Percentiles rank a stretch among this genome's conserved stretches.
phyloP scores from a whole-genome alignment of 345 rosid genomes.

The Zanthoxylum bungeanum region DNA sequence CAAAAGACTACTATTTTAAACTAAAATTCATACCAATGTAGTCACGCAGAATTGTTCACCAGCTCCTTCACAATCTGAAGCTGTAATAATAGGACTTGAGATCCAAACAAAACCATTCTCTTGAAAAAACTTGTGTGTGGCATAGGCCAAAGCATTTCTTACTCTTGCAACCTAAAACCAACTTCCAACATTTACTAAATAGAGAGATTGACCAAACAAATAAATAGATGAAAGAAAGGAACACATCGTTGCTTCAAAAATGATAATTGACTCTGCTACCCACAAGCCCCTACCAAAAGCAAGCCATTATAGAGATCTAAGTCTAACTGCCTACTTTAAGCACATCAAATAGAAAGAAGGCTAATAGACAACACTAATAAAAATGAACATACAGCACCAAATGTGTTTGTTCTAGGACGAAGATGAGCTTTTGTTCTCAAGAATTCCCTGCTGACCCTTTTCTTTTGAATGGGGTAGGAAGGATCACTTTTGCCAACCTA shows the following conservation, averaged over 20 bases:
- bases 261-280: background rate
- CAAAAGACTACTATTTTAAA: constrained; percentile 12
- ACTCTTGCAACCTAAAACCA: constrained; percentile 80
- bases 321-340: background rate
- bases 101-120: constrained; percentile 96
- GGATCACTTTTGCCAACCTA: constrained; percentile 93
- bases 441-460: constrained; percentile 86
- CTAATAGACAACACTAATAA: background rate
- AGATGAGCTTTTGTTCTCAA: constrained; percentile 97
- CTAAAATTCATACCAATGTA: constrained; percentile 66
- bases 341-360: background rate
- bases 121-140: constrained; percentile 93
- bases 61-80: constrained; percentile 98
- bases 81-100: constrained; percentile 93
- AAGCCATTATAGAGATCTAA: background rate
- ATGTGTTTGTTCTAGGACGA: constrained; percentile 94
- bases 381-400: constrained; percentile 71
- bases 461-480: constrained; percentile 94
- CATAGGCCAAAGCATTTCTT: constrained; percentile 90
- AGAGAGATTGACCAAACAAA: background rate
- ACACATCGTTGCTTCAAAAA: background rate
- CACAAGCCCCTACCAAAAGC: background rate
- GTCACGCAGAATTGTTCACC: constrained; percentile 99
- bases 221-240: background rate
- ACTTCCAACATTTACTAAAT: constrained; percentile 14